Evolutionary conservation across 2,329 filamentous ascomycete genomes (phyloP).

Genomic region (Cytospora chrysosperma): DNA sequence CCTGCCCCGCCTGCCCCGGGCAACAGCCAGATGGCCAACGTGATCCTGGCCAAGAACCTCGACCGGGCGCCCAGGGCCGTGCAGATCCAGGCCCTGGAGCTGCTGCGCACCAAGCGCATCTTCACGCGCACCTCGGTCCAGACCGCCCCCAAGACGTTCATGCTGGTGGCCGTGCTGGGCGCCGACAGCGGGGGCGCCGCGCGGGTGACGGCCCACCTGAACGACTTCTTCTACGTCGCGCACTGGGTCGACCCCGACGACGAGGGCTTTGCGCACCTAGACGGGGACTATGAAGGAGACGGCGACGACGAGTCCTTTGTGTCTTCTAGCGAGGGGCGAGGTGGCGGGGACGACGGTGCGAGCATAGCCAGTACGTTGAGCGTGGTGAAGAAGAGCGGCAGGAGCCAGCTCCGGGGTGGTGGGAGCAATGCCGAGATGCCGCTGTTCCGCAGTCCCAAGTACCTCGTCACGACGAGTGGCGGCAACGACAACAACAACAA

Average conservation of each 20-base stretch:
- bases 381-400: slow-evolving; percentile 41
- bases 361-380: slow-evolving; percentile 39
- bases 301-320: slow-evolving; percentile 23
- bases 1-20: slow-evolving; percentile 24
- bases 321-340: neutral
- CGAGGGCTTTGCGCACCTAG: slow-evolving; percentile 73
- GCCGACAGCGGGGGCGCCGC: slow-evolving; percentile 46
- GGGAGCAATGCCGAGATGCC: slow-evolving; percentile 1
- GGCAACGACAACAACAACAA: neutral
- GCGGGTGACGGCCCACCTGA: slow-evolving; percentile 59
- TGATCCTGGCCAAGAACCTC: slow-evolving; percentile 79
- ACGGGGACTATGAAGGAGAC: too few relatives aligned
- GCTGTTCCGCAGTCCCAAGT: slow-evolving; percentile 9
- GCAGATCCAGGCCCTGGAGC: slow-evolving; percentile 77
- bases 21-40: slow-evolving; percentile 64
- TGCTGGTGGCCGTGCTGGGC: slow-evolving; percentile 73
- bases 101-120: slow-evolving; percentile 77
- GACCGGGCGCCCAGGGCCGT: slow-evolving; percentile 71
- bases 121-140: slow-evolving; percentile 74
- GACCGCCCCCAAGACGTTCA: slow-evolving; percentile 71
- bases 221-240: slow-evolving; percentile 84
- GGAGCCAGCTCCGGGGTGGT: neutral
- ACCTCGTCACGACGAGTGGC: neutral
- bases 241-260: slow-evolving; percentile 73
- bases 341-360: slow-evolving; percentile 14